Base-by-base conservation (phyloP, 1,139 yeast species). In the Kodamaea fungicola region DNA sequence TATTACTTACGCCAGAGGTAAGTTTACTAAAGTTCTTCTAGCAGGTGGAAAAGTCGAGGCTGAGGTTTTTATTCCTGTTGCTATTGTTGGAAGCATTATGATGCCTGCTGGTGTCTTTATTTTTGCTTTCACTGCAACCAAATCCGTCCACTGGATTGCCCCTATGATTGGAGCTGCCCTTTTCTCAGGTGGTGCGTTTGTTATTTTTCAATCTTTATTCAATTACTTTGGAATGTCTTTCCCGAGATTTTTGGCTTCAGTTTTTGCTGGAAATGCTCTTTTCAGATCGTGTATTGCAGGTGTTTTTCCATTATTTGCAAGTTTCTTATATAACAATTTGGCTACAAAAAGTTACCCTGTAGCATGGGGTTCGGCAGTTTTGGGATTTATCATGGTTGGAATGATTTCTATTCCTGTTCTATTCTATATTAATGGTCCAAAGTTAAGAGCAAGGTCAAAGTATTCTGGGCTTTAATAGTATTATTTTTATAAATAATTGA, bases 271-370 rank as follows among this genome's bases (percentile, higher is more conserved):
- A 22, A 77, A 76, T 49, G 76, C 69, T n/a, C 59, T 77, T 37
- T 65, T 68, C 45, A 65, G 83, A 47, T 67, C 80, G 2, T 60
- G 62, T 2, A 62, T 76, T 52, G 86, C 81, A 0, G 78, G 78
- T 26, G 75, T 74, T 3, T 80, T 80, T 64, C 86, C 87, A 31
- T 58, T 80, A 33, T 78, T 80, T 50, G 83, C 80, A 5, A 55
- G 59, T 34, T 66, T 72, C 2, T 62, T 80, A 67, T 80, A 68
- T 47, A 43, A 54, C 29, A 73, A 73, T 45, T 52, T 76, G 34
- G 65, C 63, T 2, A 65, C 68, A 7, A 47, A 61, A 1, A 67
- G 62, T 31, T 77, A 63, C 48, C 80, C 80, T 3, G 78, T 76
- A 8, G 83, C 67, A 1, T 75, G 77, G 76, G 83, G 83, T 1